These are phyloP conservation scores for Neurospora discreta DNA, from an alignment of 495 filamentous ascomycete species.

Conservation along the genomic window DNA sequence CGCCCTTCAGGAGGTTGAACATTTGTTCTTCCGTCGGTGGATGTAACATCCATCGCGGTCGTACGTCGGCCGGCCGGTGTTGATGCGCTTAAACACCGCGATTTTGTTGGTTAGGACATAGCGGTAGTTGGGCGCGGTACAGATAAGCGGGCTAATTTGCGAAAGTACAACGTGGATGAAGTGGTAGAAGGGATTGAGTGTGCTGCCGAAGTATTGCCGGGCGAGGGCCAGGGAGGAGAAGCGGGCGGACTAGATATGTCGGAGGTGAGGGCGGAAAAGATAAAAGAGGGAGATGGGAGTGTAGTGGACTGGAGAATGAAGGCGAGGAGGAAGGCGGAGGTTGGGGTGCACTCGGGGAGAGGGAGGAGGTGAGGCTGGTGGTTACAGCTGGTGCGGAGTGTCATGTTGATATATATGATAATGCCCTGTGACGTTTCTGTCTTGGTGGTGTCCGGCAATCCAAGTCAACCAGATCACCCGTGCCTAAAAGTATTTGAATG, in stretches of 20 bases:
- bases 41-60: constrained; percentile 22
- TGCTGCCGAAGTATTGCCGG: background rate
- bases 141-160: constrained; percentile 14
- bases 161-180: constrained; percentile 2
- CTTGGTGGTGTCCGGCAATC: background rate
- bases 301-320: background rate
- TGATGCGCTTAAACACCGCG: constrained; percentile 21
- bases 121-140: constrained; percentile 18
- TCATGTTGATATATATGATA: background rate
- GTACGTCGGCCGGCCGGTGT: constrained; percentile 18
- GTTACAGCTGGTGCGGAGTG: background rate
- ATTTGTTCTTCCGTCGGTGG: constrained; percentile 25
- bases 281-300: background rate
- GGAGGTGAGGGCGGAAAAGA: background rate
- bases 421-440: background rate
- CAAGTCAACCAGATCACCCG: background rate
- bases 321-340: background rate
- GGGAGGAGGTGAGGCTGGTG: background rate
- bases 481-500: background rate
- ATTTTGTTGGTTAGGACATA: constrained; percentile 28
- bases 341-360: background rate
- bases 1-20: constrained; percentile 16
- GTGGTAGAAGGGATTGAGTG: constrained; percentile 1
- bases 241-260: constrained; percentile 6
- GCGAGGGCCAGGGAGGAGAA: constrained; percentile 8